Evolutionary conservation across 164 flowering plant genomes (phyloP), one percentile per base, ranked within the genome.

Genomic region (Hamamelis virginiana): DNA sequence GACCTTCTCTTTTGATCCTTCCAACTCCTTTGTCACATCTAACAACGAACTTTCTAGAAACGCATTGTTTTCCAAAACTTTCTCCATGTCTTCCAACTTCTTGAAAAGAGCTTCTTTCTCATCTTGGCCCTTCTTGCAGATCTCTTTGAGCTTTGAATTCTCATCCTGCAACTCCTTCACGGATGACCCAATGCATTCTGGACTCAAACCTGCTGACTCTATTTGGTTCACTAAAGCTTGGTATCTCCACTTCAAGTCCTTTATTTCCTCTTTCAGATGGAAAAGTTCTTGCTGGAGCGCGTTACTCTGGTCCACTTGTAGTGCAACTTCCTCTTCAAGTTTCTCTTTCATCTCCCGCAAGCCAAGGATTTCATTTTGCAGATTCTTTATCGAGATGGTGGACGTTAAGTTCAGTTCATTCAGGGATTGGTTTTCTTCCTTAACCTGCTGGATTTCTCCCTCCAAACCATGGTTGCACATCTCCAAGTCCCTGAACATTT

Each of bases 131-230:
- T 68, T 69, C 74, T 77, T 74, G 60, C 81, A 82, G 41, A 73
- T 73, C 66, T 84, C 85, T 78, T 80, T 91, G 62, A 96, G 86
- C 76, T 69, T 80, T 55, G 74, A 72, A 75, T 87, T 90, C 78
- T 92, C 94, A 59, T 84, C 83, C 72, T 75, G 91, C 84, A 95
- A 81, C 59, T 71, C 78, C 79, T 78, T 88, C 47, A 95, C 76
- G 8, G 94, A 84, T 55, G 84, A 71, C 25, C 52, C 83, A 73
- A 90, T 52, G 64, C 41, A 71, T 47, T 84, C 80, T 38, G 89
- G 91, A 60, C 80, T 71, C 67, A 94, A 58, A 48, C 98, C 96
- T n/a, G 78, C 82, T 3, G 85, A 76, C 69, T 82, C 82, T 15
- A 91, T 75, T 81, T 92, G 93, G 72, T 70, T 73, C 19, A 88